Evolutionary conservation across 768 basidiomycete species (phyloP).

Genomic region (Cystofilobasidium capitatum): DNA sequence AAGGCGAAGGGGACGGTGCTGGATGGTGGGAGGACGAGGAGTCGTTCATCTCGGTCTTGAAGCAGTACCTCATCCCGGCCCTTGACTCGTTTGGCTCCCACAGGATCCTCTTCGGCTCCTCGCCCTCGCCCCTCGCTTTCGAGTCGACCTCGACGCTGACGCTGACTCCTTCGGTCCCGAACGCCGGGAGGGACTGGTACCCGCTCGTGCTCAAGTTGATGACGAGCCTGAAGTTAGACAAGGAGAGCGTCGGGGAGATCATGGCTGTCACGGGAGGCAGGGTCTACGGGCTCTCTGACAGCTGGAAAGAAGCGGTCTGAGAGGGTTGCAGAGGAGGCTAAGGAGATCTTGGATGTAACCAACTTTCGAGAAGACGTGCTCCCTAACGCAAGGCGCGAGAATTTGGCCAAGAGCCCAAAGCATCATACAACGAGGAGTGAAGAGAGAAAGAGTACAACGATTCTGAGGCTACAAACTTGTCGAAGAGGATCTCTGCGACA

Average conservation of each 20-base stretch:
- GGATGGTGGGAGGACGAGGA: slow-evolving; percentile 26
- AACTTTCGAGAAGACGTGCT: too few relatives aligned
- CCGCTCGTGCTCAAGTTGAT: slow-evolving; percentile 11
- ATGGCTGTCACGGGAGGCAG: slow-evolving; percentile 4
- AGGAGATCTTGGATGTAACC: too few relatives aligned
- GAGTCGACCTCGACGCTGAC: neutral
- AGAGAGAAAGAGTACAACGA: too few relatives aligned
- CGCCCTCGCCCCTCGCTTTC: slow-evolving; percentile 7
- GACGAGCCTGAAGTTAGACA: slow-evolving; percentile 12
- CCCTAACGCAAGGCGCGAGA: too few relatives aligned
- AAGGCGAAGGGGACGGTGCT: neutral
- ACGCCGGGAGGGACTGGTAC: slow-evolving; percentile 9
- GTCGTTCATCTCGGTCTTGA: slow-evolving; percentile 17
- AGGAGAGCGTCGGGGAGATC: slow-evolving; percentile 20
- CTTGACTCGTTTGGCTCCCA: slow-evolving; percentile 26
- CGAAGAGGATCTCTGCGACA: too few relatives aligned
- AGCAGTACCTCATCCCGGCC: slow-evolving; percentile 18
- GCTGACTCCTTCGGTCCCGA: neutral
- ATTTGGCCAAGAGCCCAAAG: too few relatives aligned
- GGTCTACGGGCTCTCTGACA: slow-evolving; percentile 15
- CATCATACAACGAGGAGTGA: too few relatives aligned
- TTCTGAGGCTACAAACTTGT: too few relatives aligned
- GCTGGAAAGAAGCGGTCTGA: too few relatives aligned
- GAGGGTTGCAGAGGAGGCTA: too few relatives aligned
- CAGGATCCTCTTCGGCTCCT: slow-evolving; percentile 20